Conservation (phyloP, 2,329 filamentous ascomycete genomes). For the Corinectria fuckeliana region DNA sequence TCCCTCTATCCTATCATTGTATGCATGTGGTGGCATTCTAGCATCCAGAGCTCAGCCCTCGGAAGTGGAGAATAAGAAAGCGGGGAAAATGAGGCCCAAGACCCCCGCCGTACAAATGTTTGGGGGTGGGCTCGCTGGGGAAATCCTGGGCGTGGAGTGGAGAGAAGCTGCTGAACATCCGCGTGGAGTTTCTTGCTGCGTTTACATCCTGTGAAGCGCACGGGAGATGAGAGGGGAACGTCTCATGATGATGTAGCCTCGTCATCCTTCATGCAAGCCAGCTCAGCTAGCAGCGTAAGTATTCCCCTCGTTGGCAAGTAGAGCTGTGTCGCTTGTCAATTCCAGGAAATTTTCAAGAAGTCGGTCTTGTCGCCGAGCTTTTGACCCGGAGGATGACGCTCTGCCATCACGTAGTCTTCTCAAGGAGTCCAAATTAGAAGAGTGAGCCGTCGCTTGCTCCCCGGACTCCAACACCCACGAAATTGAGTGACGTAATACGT, state of each 20-base stretch:
- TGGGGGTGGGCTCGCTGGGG: slow-evolving; percentile 13
- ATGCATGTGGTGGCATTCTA: slow-evolving; percentile 1
- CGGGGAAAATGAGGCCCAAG: not conserved
- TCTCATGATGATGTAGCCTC: slow-evolving; percentile 12
- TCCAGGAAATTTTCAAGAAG: not conserved
- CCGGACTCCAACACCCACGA: not conserved
- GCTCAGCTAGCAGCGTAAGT: slow-evolving; percentile 5
- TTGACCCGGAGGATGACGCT: slow-evolving; percentile 6
- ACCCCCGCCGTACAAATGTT: not conserved
- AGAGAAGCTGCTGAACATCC: not conserved
- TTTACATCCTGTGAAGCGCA: not conserved
- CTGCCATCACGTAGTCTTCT: not conserved
- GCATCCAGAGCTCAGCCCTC: not conserved
- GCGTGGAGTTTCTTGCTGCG: slow-evolving; percentile 4
- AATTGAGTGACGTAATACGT: not conserved
- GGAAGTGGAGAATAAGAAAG: not conserved
- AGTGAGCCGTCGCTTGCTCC: not conserved
- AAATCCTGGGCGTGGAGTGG: slow-evolving; percentile 5
- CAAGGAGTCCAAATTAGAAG: not conserved
- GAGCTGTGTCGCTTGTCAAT: not conserved
- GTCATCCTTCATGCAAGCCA: slow-evolving; percentile 1
- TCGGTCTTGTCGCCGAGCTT: not conserved
- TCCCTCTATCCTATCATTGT: not conserved
- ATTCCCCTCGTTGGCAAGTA: slow-evolving; percentile 9
- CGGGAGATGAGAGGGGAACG: not conserved